Evolutionary conservation across 176 grass and related monocot genomes (phyloP), one percentile per base, ranked within the genome.

Genomic region (Stipa capillata): DNA sequence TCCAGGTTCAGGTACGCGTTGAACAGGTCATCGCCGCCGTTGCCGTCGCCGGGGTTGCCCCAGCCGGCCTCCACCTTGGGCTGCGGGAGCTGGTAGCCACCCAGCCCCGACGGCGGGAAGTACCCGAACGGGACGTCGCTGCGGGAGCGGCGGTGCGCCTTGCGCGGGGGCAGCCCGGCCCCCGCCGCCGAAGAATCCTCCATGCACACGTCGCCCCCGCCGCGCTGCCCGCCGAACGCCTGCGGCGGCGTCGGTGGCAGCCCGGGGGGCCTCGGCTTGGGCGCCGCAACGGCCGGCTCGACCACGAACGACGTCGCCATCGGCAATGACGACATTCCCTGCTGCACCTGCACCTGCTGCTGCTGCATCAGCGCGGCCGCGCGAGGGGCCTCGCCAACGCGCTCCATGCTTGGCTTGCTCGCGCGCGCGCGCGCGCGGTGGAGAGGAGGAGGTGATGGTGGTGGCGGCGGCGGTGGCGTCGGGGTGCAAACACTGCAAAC

Each of bases 1-100:
- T 99, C 90, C 58, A 99, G 71, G 82, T 99, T 93, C 67, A 96
- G 67, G 74, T 93, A 99, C 5, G 92, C 74, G 56, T 58, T 91
- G 92, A 99, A 91, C 18, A 99, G 71, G 36, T 99, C 92, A 31
- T 93, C 92, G 69, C 29, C 57, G 51, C 5, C 36, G 29, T 2
- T 18, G 27, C 41, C 21, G 45, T 15, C 14, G 8, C 40, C 47
- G 7, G 8, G 13, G 24, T 55, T 27, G 49, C 63, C 71, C 69
- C 90, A 87, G 31, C 77, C 83, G 9, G 82, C 51, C 67, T 85
- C 92, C 83, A 82, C 75, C 59, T 89, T 88, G 67, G 72, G 83
- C 25, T 86, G 85, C 37, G 77, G 62, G 27, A 89, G 88, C 31
- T 69, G 79, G 13, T 61, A 41, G 1, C 67, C 16, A 0, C 11